Evolutionary conservation across 192 early-diverging fungal genomes (phyloP), one percentile per base, ranked within the genome.

Genomic region (Radiomyces spectabilis): DNA sequence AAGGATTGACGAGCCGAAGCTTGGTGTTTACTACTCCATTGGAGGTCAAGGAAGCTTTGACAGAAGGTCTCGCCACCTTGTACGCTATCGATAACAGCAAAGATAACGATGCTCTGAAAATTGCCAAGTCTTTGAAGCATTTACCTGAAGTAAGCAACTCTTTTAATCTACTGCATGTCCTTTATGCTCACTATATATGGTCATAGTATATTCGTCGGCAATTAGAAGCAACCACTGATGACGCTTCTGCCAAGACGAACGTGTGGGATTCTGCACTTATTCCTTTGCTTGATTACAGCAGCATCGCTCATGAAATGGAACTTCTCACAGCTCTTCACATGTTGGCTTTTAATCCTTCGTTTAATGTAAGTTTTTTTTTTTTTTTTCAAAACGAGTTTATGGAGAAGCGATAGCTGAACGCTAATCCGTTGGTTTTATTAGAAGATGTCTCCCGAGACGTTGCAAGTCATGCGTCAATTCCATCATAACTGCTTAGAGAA

Each of bases 11-110:
- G 19, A 21, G 41, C 16, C 40, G 48, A n/a, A 51, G 57, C 32
- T 51, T 50, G 15, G 53, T 59, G 10, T 50, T 66, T 21, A 42
- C 25, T 44, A 35, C 53, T 10, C 49, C 53, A 37, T 30, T 33
- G 1, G 80, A 84, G 27, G 59, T 82, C 26, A 86, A 84, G 69
- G 58, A 65, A n/a, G 77, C 77, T 7, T 49, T 88, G 19, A 57
- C 85, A 8, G 86, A 88, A 47, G 85, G 77, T 5, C 69, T 83
- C 31, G 74, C 83, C 12, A 85, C 86, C 0, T 48, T 88, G 13
- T 88, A 86, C 50, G 80, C 78, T 53, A 66, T 88, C 6, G 76
- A 86, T 50, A 76, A 85, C 44, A 68, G 65, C 13, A 63, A 71
- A 27, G 63, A 59, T 27, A 57, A 69, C 33, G 65, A 74, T 56